Percentiles rank a stretch among this genome's conserved stretches.
Conservation (phyloP, 1,139 yeast genomes). For the Saccharomyces hybrid region DNA sequence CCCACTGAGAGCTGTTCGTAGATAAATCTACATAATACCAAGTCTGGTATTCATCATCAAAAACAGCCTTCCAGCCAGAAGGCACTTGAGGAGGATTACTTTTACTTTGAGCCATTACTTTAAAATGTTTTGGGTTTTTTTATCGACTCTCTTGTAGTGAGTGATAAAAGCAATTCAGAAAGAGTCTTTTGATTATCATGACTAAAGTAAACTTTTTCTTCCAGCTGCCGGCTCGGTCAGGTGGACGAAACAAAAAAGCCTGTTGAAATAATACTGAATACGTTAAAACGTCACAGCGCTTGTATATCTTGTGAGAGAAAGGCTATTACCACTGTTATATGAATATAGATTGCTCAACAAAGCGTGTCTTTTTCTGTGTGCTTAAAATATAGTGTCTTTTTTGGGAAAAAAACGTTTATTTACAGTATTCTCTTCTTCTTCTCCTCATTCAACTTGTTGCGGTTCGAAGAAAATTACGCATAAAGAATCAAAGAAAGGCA, state of each 20-base stretch:
- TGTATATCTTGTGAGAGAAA: not conserved
- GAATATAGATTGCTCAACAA: not conserved
- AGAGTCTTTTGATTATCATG: not conserved
- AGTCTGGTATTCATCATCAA: constrained; percentile 70
- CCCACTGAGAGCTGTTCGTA: constrained; percentile 88
- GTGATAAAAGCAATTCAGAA: not conserved
- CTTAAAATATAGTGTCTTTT: not conserved
- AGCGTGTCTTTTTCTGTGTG: not conserved
- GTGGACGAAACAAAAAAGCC: not conserved
- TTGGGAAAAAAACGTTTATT: not conserved
- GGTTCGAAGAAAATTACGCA: constrained; percentile 1
- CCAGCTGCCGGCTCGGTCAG: not conserved
- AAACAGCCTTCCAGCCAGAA: constrained; percentile 81
- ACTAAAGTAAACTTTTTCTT: not conserved
- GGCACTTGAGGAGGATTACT: constrained; percentile 48
- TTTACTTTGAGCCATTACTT: constrained; percentile 55
- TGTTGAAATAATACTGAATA: not conserved
- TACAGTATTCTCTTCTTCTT: not conserved
- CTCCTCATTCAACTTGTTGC: not conserved
- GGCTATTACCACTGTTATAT: not conserved
- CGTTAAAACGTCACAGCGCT: not conserved
- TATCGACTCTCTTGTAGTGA: not conserved
- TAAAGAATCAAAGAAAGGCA: not conserved
- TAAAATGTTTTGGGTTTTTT: not conserved
- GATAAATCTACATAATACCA: constrained; percentile 68